A percentile compares a stretch with the other conserved stretches of the same genome.
These are phyloP conservation scores for Leccinum angustisporum DNA, from an alignment of 1,284 basidiomycete genomes.

Conservation along the genomic window DNA sequence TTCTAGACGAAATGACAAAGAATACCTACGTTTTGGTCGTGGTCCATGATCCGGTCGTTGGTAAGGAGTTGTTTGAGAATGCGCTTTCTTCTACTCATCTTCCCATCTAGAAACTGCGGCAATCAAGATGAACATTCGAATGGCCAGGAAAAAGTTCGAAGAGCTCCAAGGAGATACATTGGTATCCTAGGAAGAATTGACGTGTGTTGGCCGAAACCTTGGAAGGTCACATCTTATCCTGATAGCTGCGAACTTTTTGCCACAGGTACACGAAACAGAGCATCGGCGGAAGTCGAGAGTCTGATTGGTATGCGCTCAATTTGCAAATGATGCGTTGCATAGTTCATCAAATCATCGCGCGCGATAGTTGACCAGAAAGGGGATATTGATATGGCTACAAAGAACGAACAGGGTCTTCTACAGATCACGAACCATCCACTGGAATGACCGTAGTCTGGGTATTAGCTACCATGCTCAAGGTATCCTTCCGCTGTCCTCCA, in stretches of 20 bases:
- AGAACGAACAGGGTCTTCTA: background rate
- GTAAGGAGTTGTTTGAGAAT: constrained; percentile 43
- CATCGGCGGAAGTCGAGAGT: background rate
- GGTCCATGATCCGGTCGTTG: constrained; percentile 83
- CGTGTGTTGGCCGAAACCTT: background rate
- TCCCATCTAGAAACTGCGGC: constrained; percentile 71
- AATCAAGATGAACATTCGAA: constrained; percentile 78
- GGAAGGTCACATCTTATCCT: background rate
- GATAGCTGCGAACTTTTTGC: background rate
- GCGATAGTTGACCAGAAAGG: background rate
- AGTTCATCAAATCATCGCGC: background rate
- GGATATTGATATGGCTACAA: background rate
- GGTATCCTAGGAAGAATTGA: constrained; percentile 16
- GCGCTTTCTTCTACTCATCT: background rate
- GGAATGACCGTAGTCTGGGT: constrained; percentile 11
- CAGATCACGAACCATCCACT: background rate
- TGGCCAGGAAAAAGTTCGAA: constrained; percentile 82
- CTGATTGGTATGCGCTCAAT: background rate
- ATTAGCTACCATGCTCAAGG: constrained; percentile 9
- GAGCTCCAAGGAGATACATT: constrained; percentile 68
- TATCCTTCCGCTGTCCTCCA: constrained; percentile 14
- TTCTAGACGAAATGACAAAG: constrained; percentile 91
- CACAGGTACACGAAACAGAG: background rate
- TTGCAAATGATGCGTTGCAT: background rate
- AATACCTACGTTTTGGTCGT: constrained; percentile 95